Percentiles rank a stretch among this genome's conserved stretches.
Evolutionary conservation across 208 protist species (phyloP).

Genomic region (Leishmania amazonensis): DNA sequence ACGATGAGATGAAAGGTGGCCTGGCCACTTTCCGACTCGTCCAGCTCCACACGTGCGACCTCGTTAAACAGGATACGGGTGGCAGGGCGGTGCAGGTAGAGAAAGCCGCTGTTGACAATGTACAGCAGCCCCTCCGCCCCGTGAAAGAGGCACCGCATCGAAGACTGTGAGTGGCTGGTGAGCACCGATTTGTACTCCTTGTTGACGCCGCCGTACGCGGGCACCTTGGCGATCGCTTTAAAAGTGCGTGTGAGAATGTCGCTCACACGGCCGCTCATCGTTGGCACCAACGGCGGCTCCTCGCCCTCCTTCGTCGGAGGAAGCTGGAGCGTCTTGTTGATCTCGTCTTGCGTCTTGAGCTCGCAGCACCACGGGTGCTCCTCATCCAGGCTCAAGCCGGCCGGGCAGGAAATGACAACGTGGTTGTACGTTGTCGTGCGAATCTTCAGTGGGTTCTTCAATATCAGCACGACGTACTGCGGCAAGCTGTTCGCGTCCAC

Average conservation of each 20-base stretch:
- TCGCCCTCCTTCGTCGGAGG: conserved; percentile 24
- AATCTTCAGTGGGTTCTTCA: conserved; percentile 73
- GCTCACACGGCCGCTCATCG: conserved; percentile 81
- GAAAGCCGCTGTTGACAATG: conserved; percentile 68
- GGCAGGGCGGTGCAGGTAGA: conserved; percentile 85
- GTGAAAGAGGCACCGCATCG: conserved; percentile 75
- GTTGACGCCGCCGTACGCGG: conserved; percentile 76
- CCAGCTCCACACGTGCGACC: conserved; percentile 60
- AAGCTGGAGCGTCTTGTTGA: conserved; percentile 46
- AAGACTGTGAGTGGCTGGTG: conserved; percentile 51
- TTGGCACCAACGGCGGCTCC: conserved; percentile 55
- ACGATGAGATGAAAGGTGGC: conserved; percentile 81
- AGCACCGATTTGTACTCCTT: conserved; percentile 76
- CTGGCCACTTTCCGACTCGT: conserved; percentile 68
- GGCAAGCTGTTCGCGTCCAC: conserved; percentile 35
- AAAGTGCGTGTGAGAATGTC: conserved; percentile 83
- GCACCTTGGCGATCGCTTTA: conserved; percentile 77
- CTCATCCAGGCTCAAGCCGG: conserved; percentile 58
- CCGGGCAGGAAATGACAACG: conserved; percentile 81
- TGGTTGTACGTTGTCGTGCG: conserved; percentile 79
- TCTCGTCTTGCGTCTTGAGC: conserved; percentile 79
- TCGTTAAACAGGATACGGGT: conserved; percentile 57
- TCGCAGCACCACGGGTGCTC: conserved; percentile 79
- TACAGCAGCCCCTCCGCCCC: conserved; percentile 79
- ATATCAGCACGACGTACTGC: conserved; percentile 84